Percentiles rank a stretch among this genome's conserved stretches.
These are phyloP conservation scores for Leishmania tropica DNA, from an alignment of 208 protist genomes.

Conservation along the genomic window DNA sequence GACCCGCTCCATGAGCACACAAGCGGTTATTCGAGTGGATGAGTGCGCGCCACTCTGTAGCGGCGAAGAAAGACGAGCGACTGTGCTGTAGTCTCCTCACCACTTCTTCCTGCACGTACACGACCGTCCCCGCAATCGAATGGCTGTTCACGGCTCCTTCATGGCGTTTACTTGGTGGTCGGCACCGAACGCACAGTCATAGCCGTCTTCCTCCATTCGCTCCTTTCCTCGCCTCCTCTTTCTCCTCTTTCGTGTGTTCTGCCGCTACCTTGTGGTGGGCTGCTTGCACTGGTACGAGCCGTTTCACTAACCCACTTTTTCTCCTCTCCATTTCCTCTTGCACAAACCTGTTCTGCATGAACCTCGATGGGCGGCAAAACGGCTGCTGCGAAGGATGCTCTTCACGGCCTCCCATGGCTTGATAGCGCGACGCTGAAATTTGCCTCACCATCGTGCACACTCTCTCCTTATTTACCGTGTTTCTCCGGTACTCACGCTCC, in stretches of 20 bases:
- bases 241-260: not conserved
- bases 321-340: not conserved
- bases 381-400: not conserved
- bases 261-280: not conserved
- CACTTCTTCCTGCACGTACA: too few species aligned
- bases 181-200: not conserved
- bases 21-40: too few species aligned
- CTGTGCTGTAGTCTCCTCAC: not conserved
- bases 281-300: not conserved
- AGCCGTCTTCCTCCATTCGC: not conserved
- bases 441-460: not conserved
- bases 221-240: not conserved
- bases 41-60: not conserved
- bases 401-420: not conserved
- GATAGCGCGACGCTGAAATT: not conserved
- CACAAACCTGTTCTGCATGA: not conserved
- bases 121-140: not conserved
- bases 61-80: not conserved
- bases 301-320: not conserved
- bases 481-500: not conserved
- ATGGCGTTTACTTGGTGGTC: not conserved
- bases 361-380: not conserved
- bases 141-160: not conserved
- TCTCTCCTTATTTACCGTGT: not conserved
- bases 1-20: too few species aligned